These are phyloP conservation scores for Fusarium domesticum DNA, from an alignment of 2,329 filamentous ascomycete genomes.

Conservation along the genomic window DNA sequence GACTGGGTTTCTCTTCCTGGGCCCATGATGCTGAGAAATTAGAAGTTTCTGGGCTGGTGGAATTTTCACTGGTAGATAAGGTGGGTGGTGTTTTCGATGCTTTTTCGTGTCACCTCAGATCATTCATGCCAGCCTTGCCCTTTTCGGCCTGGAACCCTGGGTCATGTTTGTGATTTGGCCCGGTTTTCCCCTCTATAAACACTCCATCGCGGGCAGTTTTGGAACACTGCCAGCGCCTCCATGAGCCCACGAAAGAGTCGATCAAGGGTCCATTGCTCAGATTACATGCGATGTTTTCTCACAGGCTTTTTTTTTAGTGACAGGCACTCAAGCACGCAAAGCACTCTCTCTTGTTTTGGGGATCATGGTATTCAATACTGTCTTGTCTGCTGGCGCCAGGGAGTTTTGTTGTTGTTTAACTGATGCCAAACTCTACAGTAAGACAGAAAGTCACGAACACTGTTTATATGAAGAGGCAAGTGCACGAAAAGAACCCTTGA, in stretches of 20 bases:
- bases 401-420: too few relatives aligned
- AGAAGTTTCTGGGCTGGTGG: background rate
- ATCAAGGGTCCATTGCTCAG: conserved; percentile 14
- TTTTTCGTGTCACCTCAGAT: background rate
- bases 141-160: background rate
- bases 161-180: conserved; percentile 2
- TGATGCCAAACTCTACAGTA: too few relatives aligned
- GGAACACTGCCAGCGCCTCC: conserved; percentile 17
- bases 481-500: too few relatives aligned
- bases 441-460: too few relatives aligned
- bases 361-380: too few relatives aligned
- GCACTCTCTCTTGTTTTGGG: too few relatives aligned
- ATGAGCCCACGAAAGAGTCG: conserved; percentile 16
- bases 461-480: too few relatives aligned
- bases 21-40: background rate
- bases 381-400: too few relatives aligned
- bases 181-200: conserved; percentile 18
- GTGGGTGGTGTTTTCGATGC: background rate
- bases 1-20: too few relatives aligned
- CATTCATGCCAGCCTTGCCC: background rate
- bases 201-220: background rate
- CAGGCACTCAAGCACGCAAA: too few relatives aligned
- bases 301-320: conserved; percentile 1
- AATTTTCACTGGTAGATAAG: background rate
- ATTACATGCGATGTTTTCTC: conserved; percentile 24